phyloP scores from a whole-genome alignment of 2,329 filamentous ascomycete genomes.

The Colletotrichum lentis region DNA sequence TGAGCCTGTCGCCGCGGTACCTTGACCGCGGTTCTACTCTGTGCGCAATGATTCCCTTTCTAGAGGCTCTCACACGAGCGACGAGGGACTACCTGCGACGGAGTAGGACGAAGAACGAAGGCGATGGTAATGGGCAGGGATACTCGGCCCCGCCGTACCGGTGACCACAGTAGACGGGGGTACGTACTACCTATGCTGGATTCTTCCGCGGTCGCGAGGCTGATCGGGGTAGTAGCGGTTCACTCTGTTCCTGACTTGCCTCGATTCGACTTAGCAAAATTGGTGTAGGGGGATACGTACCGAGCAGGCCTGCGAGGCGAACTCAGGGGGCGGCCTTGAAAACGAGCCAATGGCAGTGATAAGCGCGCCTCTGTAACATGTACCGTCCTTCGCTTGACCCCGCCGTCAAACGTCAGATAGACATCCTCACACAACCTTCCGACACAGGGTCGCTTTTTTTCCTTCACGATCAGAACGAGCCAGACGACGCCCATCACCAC shows the following conservation, averaged over 20 bases:
- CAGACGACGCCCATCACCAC: slow-evolving; percentile 1
- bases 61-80: slow-evolving; percentile 30
- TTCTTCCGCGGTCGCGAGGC: slow-evolving; percentile 11
- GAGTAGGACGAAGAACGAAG: not conserved
- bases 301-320: not conserved
- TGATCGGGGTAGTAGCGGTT: slow-evolving; percentile 16
- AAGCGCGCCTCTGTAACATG: slow-evolving; percentile 52
- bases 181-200: too few species aligned
- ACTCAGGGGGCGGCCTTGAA: slow-evolving; percentile 30
- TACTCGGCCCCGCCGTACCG: slow-evolving; percentile 33
- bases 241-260: slow-evolving; percentile 24
- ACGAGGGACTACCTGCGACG: slow-evolving; percentile 9
- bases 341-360: slow-evolving; percentile 45
- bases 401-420: slow-evolving; percentile 51
- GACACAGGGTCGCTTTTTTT: slow-evolving; percentile 30
- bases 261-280: slow-evolving; percentile 11
- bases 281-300: not conserved
- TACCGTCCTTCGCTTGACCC: slow-evolving; percentile 50
- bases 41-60: slow-evolving; percentile 16
- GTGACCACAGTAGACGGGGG: not conserved
- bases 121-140: slow-evolving; percentile 17
- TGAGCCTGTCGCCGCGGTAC: slow-evolving; percentile 26
- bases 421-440: slow-evolving; percentile 38
- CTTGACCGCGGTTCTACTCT: slow-evolving; percentile 17
- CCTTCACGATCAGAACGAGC: slow-evolving; percentile 12